Evolutionary conservation across 2,329 filamentous ascomycete species (phyloP), one percentile per base, ranked within the genome.

Genomic region (Neofusicoccum ribis): DNA sequence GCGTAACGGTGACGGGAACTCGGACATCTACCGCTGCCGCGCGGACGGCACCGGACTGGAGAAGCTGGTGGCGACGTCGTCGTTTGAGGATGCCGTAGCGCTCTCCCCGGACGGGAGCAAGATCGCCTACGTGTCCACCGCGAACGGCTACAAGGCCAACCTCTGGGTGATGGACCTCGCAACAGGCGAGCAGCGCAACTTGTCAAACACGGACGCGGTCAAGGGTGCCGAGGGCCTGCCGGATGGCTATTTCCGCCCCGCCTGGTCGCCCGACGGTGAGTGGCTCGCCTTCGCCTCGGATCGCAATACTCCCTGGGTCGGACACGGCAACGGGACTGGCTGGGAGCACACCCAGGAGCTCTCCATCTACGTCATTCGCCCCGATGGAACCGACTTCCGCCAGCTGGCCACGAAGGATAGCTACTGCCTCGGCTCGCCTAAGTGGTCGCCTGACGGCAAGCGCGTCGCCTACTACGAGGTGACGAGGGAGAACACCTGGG

Each of bases 281-380:
- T 80, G 77, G 76, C 70, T 81, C 61, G 75, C 72, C 2, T 81
- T 81, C 63, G 72, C 73, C 12, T 81, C 79, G 2, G 78, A 81
- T 54, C 74, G 76, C 34, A 80, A 81, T 61, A 80, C 79, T 1
- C 69, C 71, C 15, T 81, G 79, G 79, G 73, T 72, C 3, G 79
- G 80, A 0, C 79, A 82, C 64, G 74, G 76, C 12, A 74, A 78
- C 61, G 74, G 78, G 17, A 72, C 74, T 5, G 70, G 79, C 34
- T 80, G 79, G 79, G 73, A 80, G 63, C 79, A 81, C 64, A 78
- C 78, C 0, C 79, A 81, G 65, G 70, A 72, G 17, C 71, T 81
- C 3, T 77, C 77, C 0, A 68, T 81, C n/a, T 81, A 81, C 52
- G 73, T 72, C 1, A 76, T 81, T 20, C 71, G 74, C 2, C 73